phyloP scores from a whole-genome alignment of 495 filamentous ascomycete species.

The Penicillium taxi region DNA sequence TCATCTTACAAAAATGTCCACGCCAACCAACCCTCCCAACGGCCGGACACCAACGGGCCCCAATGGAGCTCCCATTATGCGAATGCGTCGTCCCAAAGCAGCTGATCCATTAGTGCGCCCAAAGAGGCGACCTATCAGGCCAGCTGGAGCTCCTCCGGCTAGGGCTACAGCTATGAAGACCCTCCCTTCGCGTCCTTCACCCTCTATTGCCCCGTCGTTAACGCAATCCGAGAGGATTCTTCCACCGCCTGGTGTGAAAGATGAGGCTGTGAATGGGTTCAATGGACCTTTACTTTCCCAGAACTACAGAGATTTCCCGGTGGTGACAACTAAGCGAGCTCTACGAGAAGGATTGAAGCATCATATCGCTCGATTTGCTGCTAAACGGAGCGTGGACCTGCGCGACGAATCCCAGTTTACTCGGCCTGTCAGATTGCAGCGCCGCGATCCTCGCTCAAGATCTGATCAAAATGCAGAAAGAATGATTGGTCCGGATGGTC shows the following conservation, averaged over 20 bases:
- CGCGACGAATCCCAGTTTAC: constrained; percentile 73
- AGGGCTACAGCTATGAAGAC: constrained; percentile 17
- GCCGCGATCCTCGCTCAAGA: constrained; percentile 75
- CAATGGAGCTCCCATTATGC: constrained; percentile 32
- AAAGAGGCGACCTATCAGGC: constrained; percentile 43
- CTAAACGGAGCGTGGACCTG: constrained; percentile 60
- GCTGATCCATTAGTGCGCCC: constrained; percentile 63
- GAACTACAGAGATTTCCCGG: constrained; percentile 54
- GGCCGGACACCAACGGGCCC: constrained; percentile 23
- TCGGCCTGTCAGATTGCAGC: constrained; percentile 77
- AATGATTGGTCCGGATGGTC: constrained; percentile 34
- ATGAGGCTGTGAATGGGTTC: constrained; percentile 51
- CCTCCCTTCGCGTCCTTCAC: constrained; percentile 18
- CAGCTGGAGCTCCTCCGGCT: constrained; percentile 17
- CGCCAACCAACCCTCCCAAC: constrained; percentile 27
- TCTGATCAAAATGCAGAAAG: constrained; percentile 37
- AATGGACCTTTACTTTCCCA: constrained; percentile 45
- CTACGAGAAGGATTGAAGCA: constrained; percentile 73
- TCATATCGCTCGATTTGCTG: constrained; percentile 72
- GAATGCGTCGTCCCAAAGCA: constrained; percentile 41
- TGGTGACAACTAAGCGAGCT: constrained; percentile 72
- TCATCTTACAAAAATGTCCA: constrained; percentile 23
- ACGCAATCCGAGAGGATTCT: constrained; percentile 11
- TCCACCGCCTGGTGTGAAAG: constrained; percentile 18
- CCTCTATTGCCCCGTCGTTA: constrained; percentile 1